Evolutionary conservation across 2,329 filamentous ascomycete species (phyloP).

Genomic region (Alternaria brassicae): DNA sequence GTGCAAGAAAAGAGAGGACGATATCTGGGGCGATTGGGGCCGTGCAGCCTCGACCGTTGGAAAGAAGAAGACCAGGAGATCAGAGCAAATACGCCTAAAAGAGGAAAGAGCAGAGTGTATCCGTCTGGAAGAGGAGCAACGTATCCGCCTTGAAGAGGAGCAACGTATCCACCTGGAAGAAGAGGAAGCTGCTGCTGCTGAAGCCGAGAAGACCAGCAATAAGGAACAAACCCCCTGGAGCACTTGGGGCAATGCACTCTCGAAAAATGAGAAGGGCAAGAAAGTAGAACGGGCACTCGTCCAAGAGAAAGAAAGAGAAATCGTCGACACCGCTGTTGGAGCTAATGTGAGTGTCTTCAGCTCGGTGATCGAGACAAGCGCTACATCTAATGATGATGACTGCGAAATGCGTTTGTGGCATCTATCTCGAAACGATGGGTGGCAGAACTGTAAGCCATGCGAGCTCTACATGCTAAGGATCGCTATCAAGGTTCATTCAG

Average conservation of each 20-base stretch:
- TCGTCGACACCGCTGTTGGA: neutral
- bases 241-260: too few relatives aligned
- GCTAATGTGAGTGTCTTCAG: neutral
- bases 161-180: too few relatives aligned
- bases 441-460: constrained; percentile 6
- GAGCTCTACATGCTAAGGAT: constrained; percentile 2
- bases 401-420: constrained; percentile 4
- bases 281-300: neutral
- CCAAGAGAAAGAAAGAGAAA: neutral
- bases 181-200: neutral
- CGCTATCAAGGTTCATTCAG: neutral
- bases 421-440: neutral
- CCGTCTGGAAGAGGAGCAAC: constrained; percentile 1
- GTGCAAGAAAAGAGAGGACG: neutral
- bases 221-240: too few relatives aligned
- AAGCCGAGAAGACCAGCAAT: too few relatives aligned
- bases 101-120: neutral
- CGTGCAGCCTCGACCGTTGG: constrained; percentile 26
- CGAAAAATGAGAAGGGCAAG: too few relatives aligned
- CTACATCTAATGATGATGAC: neutral
- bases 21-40: constrained; percentile 32
- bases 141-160: neutral
- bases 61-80: constrained; percentile 29
- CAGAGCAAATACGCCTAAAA: neutral
- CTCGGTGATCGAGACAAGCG: neutral